Conservation (phyloP, 2,329 filamentous ascomycete species). For the Ascochyta clinopodiicola region DNA sequence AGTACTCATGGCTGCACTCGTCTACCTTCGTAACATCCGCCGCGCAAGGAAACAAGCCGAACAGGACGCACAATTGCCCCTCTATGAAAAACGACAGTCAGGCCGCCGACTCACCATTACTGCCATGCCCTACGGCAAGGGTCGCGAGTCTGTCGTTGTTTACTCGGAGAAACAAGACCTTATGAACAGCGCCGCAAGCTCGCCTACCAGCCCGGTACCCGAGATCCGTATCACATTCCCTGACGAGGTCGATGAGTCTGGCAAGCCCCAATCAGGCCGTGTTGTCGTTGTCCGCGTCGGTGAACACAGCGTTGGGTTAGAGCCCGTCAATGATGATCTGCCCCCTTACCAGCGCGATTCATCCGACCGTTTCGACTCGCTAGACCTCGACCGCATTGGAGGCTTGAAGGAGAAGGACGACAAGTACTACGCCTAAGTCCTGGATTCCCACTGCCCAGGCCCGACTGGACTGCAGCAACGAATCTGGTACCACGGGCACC, state of each 20-base stretch:
- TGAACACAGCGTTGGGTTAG: conserved; percentile 85
- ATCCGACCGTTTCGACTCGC: conserved; percentile 82
- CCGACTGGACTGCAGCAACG: conserved; percentile 26
- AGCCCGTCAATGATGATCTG: conserved; percentile 80
- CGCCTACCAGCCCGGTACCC: conserved; percentile 80
- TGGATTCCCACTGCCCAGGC: conserved; percentile 14
- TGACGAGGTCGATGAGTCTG: conserved; percentile 85
- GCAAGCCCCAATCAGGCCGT: conserved; percentile 80
- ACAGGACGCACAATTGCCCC: conserved; percentile 62
- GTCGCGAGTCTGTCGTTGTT: conserved; percentile 74
- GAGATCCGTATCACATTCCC: conserved; percentile 99
- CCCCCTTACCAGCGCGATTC: conserved; percentile 88
- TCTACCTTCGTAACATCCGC: conserved; percentile 74
- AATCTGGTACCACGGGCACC: conserved; percentile 23
- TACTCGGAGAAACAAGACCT: conserved; percentile 82
- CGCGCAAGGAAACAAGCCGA: conserved; percentile 55
- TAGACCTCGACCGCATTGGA: conserved; percentile 93
- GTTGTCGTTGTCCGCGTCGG: conserved; percentile 92
- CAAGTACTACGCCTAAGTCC: conserved; percentile 44
- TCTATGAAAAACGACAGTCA: conserved; percentile 67
- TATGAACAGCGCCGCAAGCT: conserved; percentile 75
- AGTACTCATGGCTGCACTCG: conserved; percentile 69
- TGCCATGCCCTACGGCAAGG: conserved; percentile 49
- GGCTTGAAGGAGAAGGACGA: conserved; percentile 91
- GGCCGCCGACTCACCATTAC: conserved; percentile 65